A percentile compares a stretch with the other conserved stretches of the same genome.
phyloP scores from a whole-genome alignment of 2,329 filamentous ascomycete genomes.

The Coniochaeta sp. region DNA sequence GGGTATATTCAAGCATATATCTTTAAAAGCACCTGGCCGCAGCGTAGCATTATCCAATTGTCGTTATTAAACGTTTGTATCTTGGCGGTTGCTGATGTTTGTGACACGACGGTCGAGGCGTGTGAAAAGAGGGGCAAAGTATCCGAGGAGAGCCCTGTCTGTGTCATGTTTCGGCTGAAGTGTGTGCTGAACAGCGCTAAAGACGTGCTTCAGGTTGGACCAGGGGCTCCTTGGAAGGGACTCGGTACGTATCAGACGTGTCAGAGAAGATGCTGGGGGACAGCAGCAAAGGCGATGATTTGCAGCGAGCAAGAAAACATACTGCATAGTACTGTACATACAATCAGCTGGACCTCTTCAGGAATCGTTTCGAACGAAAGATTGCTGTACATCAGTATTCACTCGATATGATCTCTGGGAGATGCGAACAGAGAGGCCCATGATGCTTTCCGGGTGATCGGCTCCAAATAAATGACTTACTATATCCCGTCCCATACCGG shows the following conservation, averaged over 20 bases:
- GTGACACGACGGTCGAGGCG: not conserved
- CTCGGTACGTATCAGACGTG: not conserved
- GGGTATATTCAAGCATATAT: not conserved
- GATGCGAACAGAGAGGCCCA: not conserved
- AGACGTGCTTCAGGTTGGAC: not conserved
- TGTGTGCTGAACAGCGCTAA: not conserved
- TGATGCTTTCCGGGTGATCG: not conserved
- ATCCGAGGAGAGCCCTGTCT: not conserved
- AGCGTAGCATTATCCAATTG: not conserved
- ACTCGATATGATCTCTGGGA: not conserved
- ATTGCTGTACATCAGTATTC: not conserved
- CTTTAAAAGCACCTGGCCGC: not conserved
- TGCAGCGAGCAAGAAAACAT: not conserved
- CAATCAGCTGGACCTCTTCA: too few species aligned
- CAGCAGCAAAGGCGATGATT: not conserved
- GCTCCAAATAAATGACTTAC: not conserved
- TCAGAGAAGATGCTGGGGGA: not conserved
- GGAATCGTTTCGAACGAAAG: too few species aligned
- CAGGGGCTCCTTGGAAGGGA: not conserved
- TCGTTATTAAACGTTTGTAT: not conserved
- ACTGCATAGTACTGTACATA: too few species aligned
- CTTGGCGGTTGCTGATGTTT: not conserved
- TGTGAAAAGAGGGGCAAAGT: not conserved
- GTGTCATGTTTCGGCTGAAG: not conserved
- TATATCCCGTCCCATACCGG: not conserved